Evolutionary conservation across 208 protist species (phyloP).

Genomic region (Leishmania tarentolae): DNA sequence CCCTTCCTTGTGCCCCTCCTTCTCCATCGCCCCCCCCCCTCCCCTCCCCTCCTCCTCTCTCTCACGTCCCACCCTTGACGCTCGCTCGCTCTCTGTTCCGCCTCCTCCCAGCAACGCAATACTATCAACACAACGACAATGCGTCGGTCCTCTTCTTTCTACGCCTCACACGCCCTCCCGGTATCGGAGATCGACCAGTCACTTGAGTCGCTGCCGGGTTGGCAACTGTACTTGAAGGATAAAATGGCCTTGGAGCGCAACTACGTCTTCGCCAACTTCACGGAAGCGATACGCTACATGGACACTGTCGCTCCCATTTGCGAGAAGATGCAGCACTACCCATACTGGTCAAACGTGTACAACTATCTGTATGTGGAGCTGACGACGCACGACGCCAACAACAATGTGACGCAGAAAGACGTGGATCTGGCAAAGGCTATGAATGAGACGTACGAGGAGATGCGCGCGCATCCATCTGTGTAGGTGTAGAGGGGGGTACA

Average conservation of each 20-base stretch:
- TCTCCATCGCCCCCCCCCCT: neutral
- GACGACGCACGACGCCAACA: conserved; percentile 94
- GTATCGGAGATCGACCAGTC: conserved; percentile 83
- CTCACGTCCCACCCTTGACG: neutral
- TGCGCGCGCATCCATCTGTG: neutral
- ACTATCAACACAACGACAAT: conserved; percentile 6
- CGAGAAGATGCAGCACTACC: conserved; percentile 93
- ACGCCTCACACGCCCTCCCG: conserved; percentile 51
- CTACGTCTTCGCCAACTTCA: conserved; percentile 88
- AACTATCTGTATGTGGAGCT: conserved; percentile 93
- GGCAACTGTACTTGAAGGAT: conserved; percentile 50
- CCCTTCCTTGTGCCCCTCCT: neutral
- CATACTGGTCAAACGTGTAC: conserved; percentile 96
- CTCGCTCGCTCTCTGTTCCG: neutral
- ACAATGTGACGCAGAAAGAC: conserved; percentile 85
- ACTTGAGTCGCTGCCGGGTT: conserved; percentile 78
- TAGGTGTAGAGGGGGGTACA: neutral
- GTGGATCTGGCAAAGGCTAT: conserved; percentile 71
- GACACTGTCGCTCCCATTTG: conserved; percentile 70
- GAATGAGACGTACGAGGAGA: conserved; percentile 45
- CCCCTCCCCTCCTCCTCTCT: neutral
- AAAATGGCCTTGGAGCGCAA: conserved; percentile 52
- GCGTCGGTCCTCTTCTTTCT: conserved; percentile 8
- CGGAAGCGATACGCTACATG: conserved; percentile 92
- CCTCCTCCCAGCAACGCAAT: neutral